Base-by-base conservation (phyloP, 1,284 basidiomycete species). In the Abortiporus biennis region DNA sequence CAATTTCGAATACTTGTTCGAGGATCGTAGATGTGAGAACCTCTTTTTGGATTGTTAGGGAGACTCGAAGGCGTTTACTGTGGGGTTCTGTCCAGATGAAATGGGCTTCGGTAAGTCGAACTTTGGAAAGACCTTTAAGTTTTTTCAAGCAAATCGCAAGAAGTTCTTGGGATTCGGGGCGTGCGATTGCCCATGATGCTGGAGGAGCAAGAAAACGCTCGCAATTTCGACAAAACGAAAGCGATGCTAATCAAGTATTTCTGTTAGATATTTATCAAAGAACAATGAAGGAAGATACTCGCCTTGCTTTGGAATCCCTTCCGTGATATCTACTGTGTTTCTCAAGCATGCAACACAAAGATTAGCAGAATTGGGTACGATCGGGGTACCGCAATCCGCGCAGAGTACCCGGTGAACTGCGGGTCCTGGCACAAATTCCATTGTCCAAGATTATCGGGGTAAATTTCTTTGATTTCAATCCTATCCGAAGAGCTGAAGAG, bases 1-100 rank as follows among this genome's bases (percentile, higher is more conserved):
- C 93, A 52, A 99, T 82, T 66, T 98, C 94, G 55, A 99, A 99
- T 1, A 93, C 84, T 74, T 98, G 96, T 63, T 99, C 95, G 33
- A 99, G 72, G 55, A 99, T 90, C 0, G 96, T 99, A 38, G 88
- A 86, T 1, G 92, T 91, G 52, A 99, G 78, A 34, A 90, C 91
- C 74, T 99, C 96, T 69, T 99, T 98, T 68, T 99, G 96, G 42
- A 99, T 94, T 0, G 95, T 98, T 55, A 99, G 69, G 49, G 96
- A 96, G 49, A 99, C 83, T 40, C 92, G 80, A 48, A 99, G 64
- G 39, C 96, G 78, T 62, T 95, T 95, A 40, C 89, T 93, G 67
- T 99, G 95, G 1, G 95, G 95, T 61, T 99, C 96, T 6, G 95
- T 99, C 95, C 96, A 99, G 58, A 99, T 92, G 63, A 99, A 99